phyloP scores from a whole-genome alignment of 2,329 filamentous ascomycete genomes.

The Penicillium brasilianum region DNA sequence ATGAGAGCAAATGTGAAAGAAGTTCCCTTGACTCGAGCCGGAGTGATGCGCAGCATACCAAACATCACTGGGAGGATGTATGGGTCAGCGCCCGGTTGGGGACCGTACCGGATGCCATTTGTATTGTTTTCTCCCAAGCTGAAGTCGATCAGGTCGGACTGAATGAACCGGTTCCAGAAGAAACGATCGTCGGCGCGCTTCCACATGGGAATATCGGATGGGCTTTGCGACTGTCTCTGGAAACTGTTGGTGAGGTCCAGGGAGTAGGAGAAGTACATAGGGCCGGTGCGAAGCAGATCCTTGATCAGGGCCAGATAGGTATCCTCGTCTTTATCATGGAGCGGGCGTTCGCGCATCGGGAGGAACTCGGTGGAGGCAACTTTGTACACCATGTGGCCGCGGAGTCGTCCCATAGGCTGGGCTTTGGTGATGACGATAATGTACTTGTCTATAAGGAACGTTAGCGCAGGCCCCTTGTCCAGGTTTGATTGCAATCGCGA shows the following conservation, averaged over 20 bases:
- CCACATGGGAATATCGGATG: conserved; percentile 79
- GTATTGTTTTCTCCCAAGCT: conserved; percentile 62
- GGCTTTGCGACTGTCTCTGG: conserved; percentile 83
- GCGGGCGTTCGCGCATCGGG: conserved; percentile 86
- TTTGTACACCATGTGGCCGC: conserved; percentile 96
- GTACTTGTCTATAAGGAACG: conserved; percentile 74
- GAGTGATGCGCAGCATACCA: conserved; percentile 90
- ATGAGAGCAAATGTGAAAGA: conserved; percentile 85
- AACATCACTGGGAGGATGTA: conserved; percentile 96
- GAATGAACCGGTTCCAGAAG: conserved; percentile 97
- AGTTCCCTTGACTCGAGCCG: conserved; percentile 82
- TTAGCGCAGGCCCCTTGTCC: conserved; percentile 19
- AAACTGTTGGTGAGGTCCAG: conserved; percentile 96
- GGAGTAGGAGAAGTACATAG: conserved; percentile 98
- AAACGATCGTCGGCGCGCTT: conserved; percentile 93
- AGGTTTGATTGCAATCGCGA: conserved; percentile 15
- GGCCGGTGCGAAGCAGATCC: conserved; percentile 77
- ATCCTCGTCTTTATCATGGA: conserved; percentile 94
- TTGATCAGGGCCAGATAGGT: conserved; percentile 84
- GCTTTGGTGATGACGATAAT: conserved; percentile 95
- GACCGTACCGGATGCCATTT: conserved; percentile 51
- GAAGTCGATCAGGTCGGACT: conserved; percentile 90
- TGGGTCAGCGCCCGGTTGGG: conserved; percentile 80
- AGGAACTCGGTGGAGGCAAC: conserved; percentile 89
- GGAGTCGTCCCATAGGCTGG: conserved; percentile 84